Conservation (phyloP, 2,329 filamentous ascomycete genomes). For the Exophiala phaeomuriformis region DNA sequence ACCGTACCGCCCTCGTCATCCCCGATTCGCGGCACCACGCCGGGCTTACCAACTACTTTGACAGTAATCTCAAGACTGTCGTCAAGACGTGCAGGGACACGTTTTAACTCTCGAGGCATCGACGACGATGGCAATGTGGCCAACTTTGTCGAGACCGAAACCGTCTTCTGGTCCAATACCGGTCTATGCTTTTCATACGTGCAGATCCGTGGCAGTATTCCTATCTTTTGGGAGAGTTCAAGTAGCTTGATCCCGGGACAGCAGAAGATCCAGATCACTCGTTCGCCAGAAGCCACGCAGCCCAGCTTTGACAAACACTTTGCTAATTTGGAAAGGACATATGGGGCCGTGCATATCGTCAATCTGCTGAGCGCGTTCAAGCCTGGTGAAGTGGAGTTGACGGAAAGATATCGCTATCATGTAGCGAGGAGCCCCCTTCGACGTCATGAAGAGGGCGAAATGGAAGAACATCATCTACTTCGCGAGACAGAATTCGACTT, state of each 20-base stretch:
- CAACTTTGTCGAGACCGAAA: constrained; percentile 98
- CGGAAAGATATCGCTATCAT: constrained; percentile 69
- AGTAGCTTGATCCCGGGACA: constrained; percentile 81
- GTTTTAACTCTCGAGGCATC: constrained; percentile 95
- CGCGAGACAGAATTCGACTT: constrained; percentile 89
- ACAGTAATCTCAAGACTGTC: constrained; percentile 89
- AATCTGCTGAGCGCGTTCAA: constrained; percentile 91
- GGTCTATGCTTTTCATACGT: constrained; percentile 82
- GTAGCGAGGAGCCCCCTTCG: constrained; percentile 68
- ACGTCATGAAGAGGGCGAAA: constrained; percentile 44
- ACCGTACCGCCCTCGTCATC: constrained; percentile 65
- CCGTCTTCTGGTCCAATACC: constrained; percentile 75
- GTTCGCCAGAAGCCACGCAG: constrained; percentile 83
- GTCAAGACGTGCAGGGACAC: constrained; percentile 81
- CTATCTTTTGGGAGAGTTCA: constrained; percentile 94
- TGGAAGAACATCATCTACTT: constrained; percentile 61
- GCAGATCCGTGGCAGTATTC: constrained; percentile 86
- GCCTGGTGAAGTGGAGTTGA: constrained; percentile 76
- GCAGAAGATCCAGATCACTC: constrained; percentile 86
- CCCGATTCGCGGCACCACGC: constrained; percentile 60
- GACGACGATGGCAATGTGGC: constrained; percentile 96
- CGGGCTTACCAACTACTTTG: constrained; percentile 71
- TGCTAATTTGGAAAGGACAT: constrained; percentile 72
- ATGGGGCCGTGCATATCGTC: constrained; percentile 85
- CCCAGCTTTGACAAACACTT: constrained; percentile 96